Evolutionary conservation across 164 flowering plant genomes (phyloP), one percentile per base, ranked within the genome.

Genomic region (Malania oleifera): DNA sequence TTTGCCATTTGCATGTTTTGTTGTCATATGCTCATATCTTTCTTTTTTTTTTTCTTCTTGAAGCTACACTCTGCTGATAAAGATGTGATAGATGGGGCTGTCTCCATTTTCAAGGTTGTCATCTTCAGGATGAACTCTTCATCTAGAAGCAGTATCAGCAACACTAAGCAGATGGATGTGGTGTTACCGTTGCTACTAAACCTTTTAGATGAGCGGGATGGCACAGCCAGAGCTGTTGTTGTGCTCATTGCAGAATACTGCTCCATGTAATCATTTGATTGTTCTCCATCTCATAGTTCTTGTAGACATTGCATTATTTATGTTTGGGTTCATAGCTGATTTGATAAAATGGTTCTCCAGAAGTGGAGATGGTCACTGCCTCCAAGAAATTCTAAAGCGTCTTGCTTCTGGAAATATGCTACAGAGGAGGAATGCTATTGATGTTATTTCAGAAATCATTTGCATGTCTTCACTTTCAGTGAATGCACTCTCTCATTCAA

Each of bases 201-300:
- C 60, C 79, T 91, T 70, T 70, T 91, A 29, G 91, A 87, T 79
- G 96, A 82, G 70, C 76, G 77, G 52, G 91, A 91, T 65, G 73
- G 77, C 19, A 57, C 80, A 18, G 80, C 96, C 31, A 80, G 76
- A 80, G 93, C 93, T 62, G 86, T 80, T 66, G 77, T 74, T 54
- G 63, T 64, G 50, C 82, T 86, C 12, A 59, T 73, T 45, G 91
- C 96, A 69, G 95, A 91, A 70, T 82, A 70, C 64, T 91, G 89
- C 69, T 78, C 77, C 46, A 66, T 71, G 96, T 85, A 86, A 54
- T 56, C 34, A 46, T 45, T 52, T 22, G 54, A 39, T 63, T 31
- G 29, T 57, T 47, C 47, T 35, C 9, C 23, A 50, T 19, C 19
- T 25, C n/a, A 54, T 28, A 15, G 34, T 56, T 19, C 1, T 43